These are phyloP conservation scores for Dryadomyces quercivorus DNA, from an alignment of 2,329 filamentous ascomycete species.

Conservation along the genomic window DNA sequence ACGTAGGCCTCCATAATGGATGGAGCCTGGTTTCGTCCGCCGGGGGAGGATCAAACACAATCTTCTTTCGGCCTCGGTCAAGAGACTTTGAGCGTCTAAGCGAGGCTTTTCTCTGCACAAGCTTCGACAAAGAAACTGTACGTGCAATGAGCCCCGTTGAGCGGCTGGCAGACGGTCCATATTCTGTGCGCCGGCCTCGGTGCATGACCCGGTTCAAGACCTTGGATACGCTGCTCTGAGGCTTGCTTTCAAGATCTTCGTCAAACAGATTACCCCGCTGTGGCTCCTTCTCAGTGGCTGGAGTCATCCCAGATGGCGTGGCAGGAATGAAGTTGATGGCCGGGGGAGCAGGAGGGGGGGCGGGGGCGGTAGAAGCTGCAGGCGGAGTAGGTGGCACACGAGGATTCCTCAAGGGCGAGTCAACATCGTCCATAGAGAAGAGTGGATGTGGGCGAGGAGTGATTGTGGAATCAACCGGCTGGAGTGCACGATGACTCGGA, in stretches of 20 bases:
- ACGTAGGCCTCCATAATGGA: constrained; percentile 48
- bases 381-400: constrained; percentile 41
- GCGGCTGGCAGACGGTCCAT: constrained; percentile 26
- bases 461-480: constrained; percentile 15
- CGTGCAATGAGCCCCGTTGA: constrained; percentile 32
- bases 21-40: constrained; percentile 43
- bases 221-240: constrained; percentile 32
- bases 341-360: background rate
- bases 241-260: constrained; percentile 24
- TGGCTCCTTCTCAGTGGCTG: constrained; percentile 36
- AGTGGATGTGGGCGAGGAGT: constrained; percentile 21
- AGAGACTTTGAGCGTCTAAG: constrained; percentile 5
- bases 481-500: too few relatives aligned
- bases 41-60: constrained; percentile 28
- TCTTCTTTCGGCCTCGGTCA: constrained; percentile 15
- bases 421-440: constrained; percentile 39
- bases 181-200: constrained; percentile 24
- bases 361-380: constrained; percentile 24
- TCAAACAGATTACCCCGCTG: constrained; percentile 40
- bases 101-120: background rate
- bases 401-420: constrained; percentile 51
- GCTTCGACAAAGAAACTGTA: constrained; percentile 38
- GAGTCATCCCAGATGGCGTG: constrained; percentile 47
- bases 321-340: constrained; percentile 49
- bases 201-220: constrained; percentile 36